A percentile compares a stretch with the other conserved stretches of the same genome.
Conservation (phyloP, 208 protist species). For the Wallacemonas rigidus region DNA sequence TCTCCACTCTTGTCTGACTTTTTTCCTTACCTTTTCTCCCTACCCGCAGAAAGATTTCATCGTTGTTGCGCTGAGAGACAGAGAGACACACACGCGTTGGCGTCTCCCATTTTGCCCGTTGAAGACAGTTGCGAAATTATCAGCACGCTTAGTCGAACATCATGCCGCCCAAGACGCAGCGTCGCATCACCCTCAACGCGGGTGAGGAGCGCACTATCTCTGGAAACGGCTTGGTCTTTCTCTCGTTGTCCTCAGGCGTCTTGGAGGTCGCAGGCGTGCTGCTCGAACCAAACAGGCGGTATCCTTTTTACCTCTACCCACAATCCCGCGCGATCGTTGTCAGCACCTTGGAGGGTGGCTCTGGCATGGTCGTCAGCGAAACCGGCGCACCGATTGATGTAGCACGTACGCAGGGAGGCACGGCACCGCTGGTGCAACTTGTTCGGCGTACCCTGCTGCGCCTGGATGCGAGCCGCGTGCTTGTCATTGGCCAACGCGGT, state of each 20-base stretch:
- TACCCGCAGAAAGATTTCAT: too few relatives aligned
- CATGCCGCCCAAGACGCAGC: slow-evolving; percentile 56
- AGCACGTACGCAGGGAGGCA: slow-evolving; percentile 30
- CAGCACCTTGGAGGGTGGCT: slow-evolving; percentile 78
- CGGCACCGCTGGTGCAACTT: slow-evolving; percentile 59
- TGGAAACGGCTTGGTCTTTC: slow-evolving; percentile 42
- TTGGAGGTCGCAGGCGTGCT: slow-evolving; percentile 71
- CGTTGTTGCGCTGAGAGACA: too few relatives aligned
- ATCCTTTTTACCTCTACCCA: slow-evolving; percentile 47
- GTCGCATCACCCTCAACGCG: slow-evolving; percentile 61
- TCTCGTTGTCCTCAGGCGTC: slow-evolving; percentile 67
- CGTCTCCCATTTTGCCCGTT: too few relatives aligned
- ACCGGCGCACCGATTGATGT: slow-evolving; percentile 39
- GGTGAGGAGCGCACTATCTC: slow-evolving; percentile 77
- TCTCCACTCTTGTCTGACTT: too few relatives aligned
- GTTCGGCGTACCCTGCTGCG: slow-evolving; percentile 49
- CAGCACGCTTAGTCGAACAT: too few relatives aligned
- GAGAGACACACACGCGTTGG: too few relatives aligned
- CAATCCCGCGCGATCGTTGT: slow-evolving; percentile 45
- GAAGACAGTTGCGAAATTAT: too few relatives aligned
- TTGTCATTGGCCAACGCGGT: slow-evolving; percentile 60
- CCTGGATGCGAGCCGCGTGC: slow-evolving; percentile 36
- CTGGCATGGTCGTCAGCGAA: slow-evolving; percentile 42
- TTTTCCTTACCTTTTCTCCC: too few relatives aligned
- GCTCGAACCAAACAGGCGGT: slow-evolving; percentile 52